These are phyloP conservation scores for Odontarrhena argentea DNA, from an alignment of 345 rosid genomes.

Conservation along the genomic window DNA sequence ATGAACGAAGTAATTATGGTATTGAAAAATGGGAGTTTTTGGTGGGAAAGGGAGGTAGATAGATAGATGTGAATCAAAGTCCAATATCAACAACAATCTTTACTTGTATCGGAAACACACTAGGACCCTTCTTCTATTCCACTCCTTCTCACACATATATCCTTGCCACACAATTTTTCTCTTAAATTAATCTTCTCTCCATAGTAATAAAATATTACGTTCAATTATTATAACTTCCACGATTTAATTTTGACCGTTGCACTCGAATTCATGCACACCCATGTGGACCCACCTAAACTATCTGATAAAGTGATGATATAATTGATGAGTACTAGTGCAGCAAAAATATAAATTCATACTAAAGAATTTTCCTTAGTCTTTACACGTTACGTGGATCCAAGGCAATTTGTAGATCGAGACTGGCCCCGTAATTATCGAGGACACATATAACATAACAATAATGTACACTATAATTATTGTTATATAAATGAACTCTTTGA, in stretches of 20 bases:
- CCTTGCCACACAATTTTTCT: too few species aligned
- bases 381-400: constrained; percentile 44
- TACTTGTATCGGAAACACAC: constrained; percentile 22
- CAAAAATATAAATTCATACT: constrained; percentile 23
- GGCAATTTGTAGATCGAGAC: constrained; percentile 41
- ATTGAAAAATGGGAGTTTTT: constrained; percentile 16
- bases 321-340: constrained; percentile 26
- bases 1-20: neutral
- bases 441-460: neutral
- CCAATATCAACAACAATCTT: constrained; percentile 2
- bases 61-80: neutral
- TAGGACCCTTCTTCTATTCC: constrained; percentile 13
- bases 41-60: neutral
- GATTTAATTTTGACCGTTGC: constrained; percentile 30
- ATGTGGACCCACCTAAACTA: constrained; percentile 39
- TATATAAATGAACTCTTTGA: constrained; percentile 16
- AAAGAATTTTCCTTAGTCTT: constrained; percentile 21
- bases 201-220: neutral
- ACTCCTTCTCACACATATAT: neutral
- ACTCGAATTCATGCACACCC: constrained; percentile 37
- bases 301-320: constrained; percentile 40
- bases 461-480: neutral
- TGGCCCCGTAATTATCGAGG: constrained; percentile 39
- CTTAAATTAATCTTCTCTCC: neutral
- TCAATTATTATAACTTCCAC: neutral